Percentiles rank a stretch among this genome's conserved stretches.
These are phyloP conservation scores for Nicotiana rustica DNA, from an alignment of 305 asterid genomes.

Conservation along the genomic window DNA sequence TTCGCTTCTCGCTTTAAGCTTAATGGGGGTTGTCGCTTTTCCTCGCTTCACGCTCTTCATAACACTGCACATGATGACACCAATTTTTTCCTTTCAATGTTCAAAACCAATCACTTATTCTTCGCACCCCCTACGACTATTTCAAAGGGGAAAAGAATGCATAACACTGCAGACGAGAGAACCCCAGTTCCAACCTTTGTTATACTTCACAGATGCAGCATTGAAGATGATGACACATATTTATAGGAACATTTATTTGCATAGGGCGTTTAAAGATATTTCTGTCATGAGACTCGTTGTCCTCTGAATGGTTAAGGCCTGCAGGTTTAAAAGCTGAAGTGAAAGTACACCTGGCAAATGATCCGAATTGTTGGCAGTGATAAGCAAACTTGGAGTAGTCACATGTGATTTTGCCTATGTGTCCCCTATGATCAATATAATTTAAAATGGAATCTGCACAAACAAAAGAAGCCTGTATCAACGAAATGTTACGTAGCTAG, in stretches of 20 bases:
- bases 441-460: slow-evolving; percentile 65
- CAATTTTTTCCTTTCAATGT: background rate
- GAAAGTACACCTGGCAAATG: slow-evolving; percentile 67
- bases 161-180: slow-evolving; percentile 8
- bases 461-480: slow-evolving; percentile 31
- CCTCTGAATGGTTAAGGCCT: slow-evolving; percentile 10
- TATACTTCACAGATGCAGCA: background rate
- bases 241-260: slow-evolving; percentile 14
- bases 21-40: too few relatives aligned
- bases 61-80: background rate
- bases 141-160: slow-evolving; percentile 23
- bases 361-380: slow-evolving; percentile 83
- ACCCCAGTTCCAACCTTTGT: slow-evolving; percentile 18
- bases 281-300: slow-evolving; percentile 15
- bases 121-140: background rate
- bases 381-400: slow-evolving; percentile 63
- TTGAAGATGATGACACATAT: background rate
- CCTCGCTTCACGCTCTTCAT: too few relatives aligned
- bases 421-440: slow-evolving; percentile 56
- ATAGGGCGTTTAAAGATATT: background rate
- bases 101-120: slow-evolving; percentile 18
- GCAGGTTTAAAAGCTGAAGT: slow-evolving; percentile 19
- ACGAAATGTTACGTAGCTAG: slow-evolving; percentile 30
- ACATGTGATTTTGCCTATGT: slow-evolving; percentile 37
- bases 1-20: too few relatives aligned